Base-by-base conservation (phyloP, 495 filamentous ascomycete species). In the Friedmanniomyces endolithicus region DNA sequence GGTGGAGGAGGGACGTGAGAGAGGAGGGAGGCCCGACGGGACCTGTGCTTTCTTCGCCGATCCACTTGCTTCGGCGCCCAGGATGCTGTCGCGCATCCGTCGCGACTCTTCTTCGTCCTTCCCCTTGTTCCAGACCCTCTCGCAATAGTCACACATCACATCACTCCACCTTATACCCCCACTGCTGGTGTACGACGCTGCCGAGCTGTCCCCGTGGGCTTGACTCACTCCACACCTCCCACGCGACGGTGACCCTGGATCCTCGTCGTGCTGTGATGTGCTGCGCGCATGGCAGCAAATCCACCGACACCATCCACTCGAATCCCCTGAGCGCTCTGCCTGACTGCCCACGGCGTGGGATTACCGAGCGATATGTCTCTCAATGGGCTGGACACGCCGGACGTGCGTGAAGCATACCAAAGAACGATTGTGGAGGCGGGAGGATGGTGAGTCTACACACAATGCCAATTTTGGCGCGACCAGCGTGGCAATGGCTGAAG, bases 281-380 rank as follows among this genome's bases (percentile, higher is more conserved):
- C 37, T 41, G 37, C 37, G 37, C 37, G 17, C 17, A 41, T 41
- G 37, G 37, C 37, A 41, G 37, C 37, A 41, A 6, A 4, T 41
- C 37, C 14, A 4, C 37, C 37, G 37, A 41, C 37, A 41, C 27
- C 39, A 20, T 3, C n/a, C 24, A 4, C 19, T 19, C 44, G 44
- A 20, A 23, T 9, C 44, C 44, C 44, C 44, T 47, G 44, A 47
- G 19, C 12, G 16, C 17, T 22, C n/a, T n/a, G n/a, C n/a, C n/a
- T n/a, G n/a, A n/a, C n/a, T n/a, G 49, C 49, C 33, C 48, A 41
- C 6, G 19, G 31, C 22, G 25, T 24, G 14, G 55, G 20, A 24
- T 17, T 16, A 57, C 22, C 69, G n/a, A n/a, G n/a, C n/a, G n/a
- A n/a, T n/a, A 98, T 98, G 92, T 97, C 92, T 76, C 77, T 98